These are phyloP conservation scores for Xylariaceae sp. DNA, from an alignment of 2,329 filamentous ascomycete species.

Conservation along the genomic window DNA sequence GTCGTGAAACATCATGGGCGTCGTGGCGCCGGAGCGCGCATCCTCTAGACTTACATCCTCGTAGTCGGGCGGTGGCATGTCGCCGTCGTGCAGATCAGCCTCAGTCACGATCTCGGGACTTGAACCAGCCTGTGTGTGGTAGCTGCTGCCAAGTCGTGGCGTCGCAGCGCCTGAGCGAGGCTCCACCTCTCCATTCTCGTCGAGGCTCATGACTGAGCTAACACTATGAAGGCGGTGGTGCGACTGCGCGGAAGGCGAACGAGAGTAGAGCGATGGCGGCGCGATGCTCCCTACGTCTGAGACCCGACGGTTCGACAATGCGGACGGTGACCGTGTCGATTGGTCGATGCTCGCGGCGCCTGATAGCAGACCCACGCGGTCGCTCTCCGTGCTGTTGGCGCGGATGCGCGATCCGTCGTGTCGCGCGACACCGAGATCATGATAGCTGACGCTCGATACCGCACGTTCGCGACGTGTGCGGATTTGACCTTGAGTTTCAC, in stretches of 20 bases:
- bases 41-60: constrained; percentile 55
- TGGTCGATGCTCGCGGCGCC: constrained; percentile 69
- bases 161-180: constrained; percentile 52
- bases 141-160: constrained; percentile 41
- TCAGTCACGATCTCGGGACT: constrained; percentile 59
- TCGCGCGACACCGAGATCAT: constrained; percentile 74
- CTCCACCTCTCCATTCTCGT: constrained; percentile 49
- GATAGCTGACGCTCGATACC: constrained; percentile 78
- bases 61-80: constrained; percentile 61
- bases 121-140: constrained; percentile 52
- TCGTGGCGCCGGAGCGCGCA: constrained; percentile 46
- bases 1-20: constrained; percentile 48
- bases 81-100: constrained; percentile 53
- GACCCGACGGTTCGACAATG: constrained; percentile 26
- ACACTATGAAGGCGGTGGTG: constrained; percentile 54
- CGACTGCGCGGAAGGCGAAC: constrained; percentile 41
- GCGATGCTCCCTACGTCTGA: constrained; percentile 20
- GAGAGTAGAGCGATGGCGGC: constrained; percentile 42
- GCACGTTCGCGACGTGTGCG: constrained; percentile 68
- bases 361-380: constrained; percentile 72
- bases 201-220: constrained; percentile 63
- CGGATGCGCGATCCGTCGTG: constrained; percentile 79
- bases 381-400: constrained; percentile 75
- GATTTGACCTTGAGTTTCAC: constrained; percentile 60
- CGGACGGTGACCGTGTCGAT: constrained; percentile 37